Evolutionary conservation across 2,329 filamentous ascomycete species (phyloP).

Genomic region (Akanthomyces dipterigenus): DNA sequence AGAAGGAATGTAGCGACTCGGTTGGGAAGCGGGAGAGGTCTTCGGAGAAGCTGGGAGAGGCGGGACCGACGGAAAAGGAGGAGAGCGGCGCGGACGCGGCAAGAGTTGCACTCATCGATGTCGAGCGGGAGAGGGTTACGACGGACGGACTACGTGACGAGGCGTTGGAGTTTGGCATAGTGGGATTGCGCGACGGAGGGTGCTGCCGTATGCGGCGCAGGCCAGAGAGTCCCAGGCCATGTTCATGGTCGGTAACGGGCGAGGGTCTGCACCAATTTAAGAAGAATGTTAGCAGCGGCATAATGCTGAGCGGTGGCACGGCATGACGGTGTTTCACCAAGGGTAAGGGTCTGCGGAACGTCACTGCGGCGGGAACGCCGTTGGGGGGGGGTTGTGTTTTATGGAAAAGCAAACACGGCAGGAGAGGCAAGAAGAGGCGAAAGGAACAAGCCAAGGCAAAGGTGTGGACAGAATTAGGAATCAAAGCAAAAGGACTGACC

Average conservation of each 20-base stretch:
- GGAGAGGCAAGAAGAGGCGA: not conserved
- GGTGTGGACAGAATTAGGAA: not conserved
- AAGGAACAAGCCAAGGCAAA: not conserved
- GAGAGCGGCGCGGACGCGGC: constrained; percentile 49
- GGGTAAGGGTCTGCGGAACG: not conserved
- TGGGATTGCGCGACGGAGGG: constrained; percentile 53
- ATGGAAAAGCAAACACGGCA: not conserved
- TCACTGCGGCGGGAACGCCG: not conserved
- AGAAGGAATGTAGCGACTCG: constrained; percentile 96
- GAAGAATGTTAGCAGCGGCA: constrained; percentile 21
- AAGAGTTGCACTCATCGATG: constrained; percentile 63
- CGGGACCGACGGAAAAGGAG: constrained; percentile 50
- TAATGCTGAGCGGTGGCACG: constrained; percentile 1
- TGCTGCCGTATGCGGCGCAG: constrained; percentile 90
- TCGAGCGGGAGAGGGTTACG: constrained; percentile 54
- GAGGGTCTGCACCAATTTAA: constrained; percentile 55
- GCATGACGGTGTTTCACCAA: constrained; percentile 3
- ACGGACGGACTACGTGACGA: constrained; percentile 56
- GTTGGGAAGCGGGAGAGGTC: constrained; percentile 89
- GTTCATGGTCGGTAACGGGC: constrained; percentile 78
- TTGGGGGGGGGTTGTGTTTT: not conserved
- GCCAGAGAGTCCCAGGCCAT: constrained; percentile 77
- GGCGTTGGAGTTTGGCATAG: constrained; percentile 54
- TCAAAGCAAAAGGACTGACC: constrained; percentile 42
- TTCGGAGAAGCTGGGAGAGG: constrained; percentile 73